Conservation (phyloP, 1,284 basidiomycete genomes). For the Fomitopsis pinicola region DNA sequence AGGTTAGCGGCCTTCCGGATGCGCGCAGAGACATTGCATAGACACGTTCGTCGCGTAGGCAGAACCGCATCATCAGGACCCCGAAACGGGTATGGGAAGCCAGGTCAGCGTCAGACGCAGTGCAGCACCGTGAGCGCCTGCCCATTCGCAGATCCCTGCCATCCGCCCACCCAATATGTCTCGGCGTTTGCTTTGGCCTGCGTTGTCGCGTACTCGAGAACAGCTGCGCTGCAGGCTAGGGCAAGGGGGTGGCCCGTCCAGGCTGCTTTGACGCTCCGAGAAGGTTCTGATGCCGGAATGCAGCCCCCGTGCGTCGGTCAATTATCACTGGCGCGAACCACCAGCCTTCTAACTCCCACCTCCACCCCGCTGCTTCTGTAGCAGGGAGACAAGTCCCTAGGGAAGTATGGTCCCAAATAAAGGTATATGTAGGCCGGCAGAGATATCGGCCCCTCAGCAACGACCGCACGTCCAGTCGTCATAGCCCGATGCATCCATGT, state of each 20-base stretch:
- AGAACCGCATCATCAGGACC: slow-evolving; percentile 4
- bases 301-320: not conserved
- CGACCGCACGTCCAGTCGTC: too few relatives aligned
- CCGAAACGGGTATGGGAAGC: not conserved
- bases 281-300: not conserved
- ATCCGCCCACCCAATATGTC: not conserved
- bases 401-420: not conserved
- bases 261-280: not conserved
- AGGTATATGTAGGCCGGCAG: not conserved
- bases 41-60: slow-evolving; percentile 18
- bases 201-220: not conserved
- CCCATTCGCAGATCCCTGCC: not conserved
- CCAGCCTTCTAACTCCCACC: not conserved
- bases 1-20: not conserved
- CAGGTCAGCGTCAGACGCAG: not conserved
- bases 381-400: not conserved
- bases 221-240: not conserved
- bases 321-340: not conserved
- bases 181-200: not conserved
- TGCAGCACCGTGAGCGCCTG: not conserved
- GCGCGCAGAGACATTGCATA: not conserved
- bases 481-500: too few relatives aligned
- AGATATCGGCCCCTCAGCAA: not conserved
- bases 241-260: not conserved
- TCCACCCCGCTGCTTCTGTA: not conserved